A percentile compares a stretch with the other conserved stretches of the same genome.
Conservation (phyloP, 192 early-diverging fungal species). For the Coemansia sp. region DNA sequence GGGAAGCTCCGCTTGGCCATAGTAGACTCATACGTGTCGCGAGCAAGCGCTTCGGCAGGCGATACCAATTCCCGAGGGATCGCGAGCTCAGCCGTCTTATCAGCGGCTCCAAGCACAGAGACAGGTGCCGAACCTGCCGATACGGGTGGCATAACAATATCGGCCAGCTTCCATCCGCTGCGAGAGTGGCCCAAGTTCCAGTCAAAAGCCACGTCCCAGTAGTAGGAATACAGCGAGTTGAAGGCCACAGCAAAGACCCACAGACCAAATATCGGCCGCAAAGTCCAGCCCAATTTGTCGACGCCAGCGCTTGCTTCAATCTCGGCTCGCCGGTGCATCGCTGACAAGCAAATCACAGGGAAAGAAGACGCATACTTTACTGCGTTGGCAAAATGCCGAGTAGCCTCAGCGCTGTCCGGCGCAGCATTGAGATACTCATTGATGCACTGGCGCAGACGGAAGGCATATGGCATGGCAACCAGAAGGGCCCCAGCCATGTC, state of each 20-base stretch:
- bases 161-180: constrained; percentile 36
- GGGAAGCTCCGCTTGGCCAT: constrained; percentile 17
- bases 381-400: constrained; percentile 86
- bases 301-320: constrained; percentile 5
- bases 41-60: constrained; percentile 18
- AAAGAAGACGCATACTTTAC: constrained; percentile 82
- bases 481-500: constrained; percentile 26
- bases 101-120: not conserved
- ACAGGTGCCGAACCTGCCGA: not conserved
- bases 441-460: constrained; percentile 54
- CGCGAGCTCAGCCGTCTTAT: constrained; percentile 13
- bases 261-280: constrained; percentile 26
- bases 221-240: constrained; percentile 91
- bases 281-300: constrained; percentile 28
- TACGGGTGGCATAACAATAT: constrained; percentile 17
- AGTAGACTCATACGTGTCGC: constrained; percentile 5
- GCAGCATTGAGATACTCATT: constrained; percentile 42
- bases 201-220: constrained; percentile 94
- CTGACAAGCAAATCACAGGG: constrained; percentile 51
- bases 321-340: constrained; percentile 6
- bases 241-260: constrained; percentile 70
- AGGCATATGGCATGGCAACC: constrained; percentile 41
- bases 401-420: constrained; percentile 32
- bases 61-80: constrained; percentile 3
- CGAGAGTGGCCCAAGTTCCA: constrained; percentile 67